A percentile compares a stretch with the other conserved stretches of the same genome.
These are phyloP conservation scores for Rhynchospora pubera DNA, from an alignment of 176 grass and related monocot genomes.

Conservation along the genomic window DNA sequence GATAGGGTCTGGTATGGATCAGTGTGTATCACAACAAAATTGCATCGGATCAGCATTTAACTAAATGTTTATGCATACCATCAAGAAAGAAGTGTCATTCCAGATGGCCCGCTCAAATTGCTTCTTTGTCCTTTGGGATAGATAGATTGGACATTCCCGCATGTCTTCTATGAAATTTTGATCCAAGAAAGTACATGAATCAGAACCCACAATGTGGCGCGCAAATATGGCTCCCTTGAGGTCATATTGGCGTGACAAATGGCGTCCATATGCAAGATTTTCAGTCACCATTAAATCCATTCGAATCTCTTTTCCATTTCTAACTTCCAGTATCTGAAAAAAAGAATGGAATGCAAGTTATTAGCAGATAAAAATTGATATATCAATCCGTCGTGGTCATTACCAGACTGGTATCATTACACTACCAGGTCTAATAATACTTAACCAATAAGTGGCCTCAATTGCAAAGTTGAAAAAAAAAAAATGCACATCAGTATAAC, in stretches of 20 bases:
- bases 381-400: neutral
- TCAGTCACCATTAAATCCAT: slow-evolving; percentile 94
- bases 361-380: neutral
- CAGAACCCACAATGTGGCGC: slow-evolving; percentile 45
- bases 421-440: neutral
- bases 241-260: slow-evolving; percentile 65
- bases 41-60: neutral
- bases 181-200: slow-evolving; percentile 52
- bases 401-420: neutral
- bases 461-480: too few species aligned
- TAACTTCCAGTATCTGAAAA: slow-evolving; percentile 56
- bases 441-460: neutral
- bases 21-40: neutral
- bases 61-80: slow-evolving; percentile 45
- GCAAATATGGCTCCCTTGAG: slow-evolving; percentile 82
- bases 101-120: slow-evolving; percentile 79
- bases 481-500: too few species aligned
- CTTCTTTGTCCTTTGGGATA: slow-evolving; percentile 64
- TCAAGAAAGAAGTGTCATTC: slow-evolving; percentile 82
- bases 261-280: slow-evolving; percentile 81
- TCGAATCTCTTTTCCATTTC: slow-evolving; percentile 62
- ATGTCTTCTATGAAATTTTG: slow-evolving; percentile 95
- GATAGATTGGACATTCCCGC: slow-evolving; percentile 65
- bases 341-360: neutral
- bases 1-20: neutral